Conservation (phyloP, 129 eudicot species). For the Gnaphalium uliginosum region DNA sequence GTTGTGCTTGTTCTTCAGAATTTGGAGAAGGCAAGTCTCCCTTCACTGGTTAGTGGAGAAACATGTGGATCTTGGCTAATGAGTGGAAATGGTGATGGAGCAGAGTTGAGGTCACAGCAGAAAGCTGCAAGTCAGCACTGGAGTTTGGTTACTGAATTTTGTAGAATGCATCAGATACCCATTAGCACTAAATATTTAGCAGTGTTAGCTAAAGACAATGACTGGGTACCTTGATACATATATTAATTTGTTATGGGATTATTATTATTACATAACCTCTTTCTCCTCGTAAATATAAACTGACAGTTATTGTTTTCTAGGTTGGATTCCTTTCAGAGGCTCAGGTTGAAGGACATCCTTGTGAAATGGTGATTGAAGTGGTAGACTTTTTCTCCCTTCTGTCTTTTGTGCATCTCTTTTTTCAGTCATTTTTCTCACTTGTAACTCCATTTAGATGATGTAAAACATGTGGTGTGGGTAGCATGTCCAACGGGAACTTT, state of each 20-base stretch:
- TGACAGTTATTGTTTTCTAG: constrained; percentile 35
- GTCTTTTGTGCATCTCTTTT: neutral
- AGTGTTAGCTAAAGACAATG: constrained; percentile 83
- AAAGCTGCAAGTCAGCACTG: constrained; percentile 91
- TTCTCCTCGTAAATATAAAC: constrained; percentile 1
- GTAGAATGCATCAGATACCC: constrained; percentile 88
- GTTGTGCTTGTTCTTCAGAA: constrained; percentile 83
- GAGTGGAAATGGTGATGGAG: constrained; percentile 80
- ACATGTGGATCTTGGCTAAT: constrained; percentile 93
- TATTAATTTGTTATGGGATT: constrained; percentile 1
- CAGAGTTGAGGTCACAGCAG: constrained; percentile 83
- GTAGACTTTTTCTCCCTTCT: constrained; percentile 44
- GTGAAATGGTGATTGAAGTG: constrained; percentile 71
- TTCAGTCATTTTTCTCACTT: neutral
- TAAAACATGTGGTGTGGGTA: too few relatives aligned
- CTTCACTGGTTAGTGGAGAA: constrained; percentile 47
- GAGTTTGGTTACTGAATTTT: constrained; percentile 79
- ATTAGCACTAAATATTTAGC: constrained; percentile 78
- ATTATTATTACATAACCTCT: constrained; percentile 8
- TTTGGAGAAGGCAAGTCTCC: constrained; percentile 90
- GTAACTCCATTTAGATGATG: neutral
- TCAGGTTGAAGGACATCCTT: constrained; percentile 83
- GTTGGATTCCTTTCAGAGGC: constrained; percentile 90
- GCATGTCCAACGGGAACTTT: too few relatives aligned
- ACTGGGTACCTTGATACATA: constrained; percentile 60